phyloP scores from a whole-genome alignment of 2,329 filamentous ascomycete genomes.

The Clonostachys sp. region DNA sequence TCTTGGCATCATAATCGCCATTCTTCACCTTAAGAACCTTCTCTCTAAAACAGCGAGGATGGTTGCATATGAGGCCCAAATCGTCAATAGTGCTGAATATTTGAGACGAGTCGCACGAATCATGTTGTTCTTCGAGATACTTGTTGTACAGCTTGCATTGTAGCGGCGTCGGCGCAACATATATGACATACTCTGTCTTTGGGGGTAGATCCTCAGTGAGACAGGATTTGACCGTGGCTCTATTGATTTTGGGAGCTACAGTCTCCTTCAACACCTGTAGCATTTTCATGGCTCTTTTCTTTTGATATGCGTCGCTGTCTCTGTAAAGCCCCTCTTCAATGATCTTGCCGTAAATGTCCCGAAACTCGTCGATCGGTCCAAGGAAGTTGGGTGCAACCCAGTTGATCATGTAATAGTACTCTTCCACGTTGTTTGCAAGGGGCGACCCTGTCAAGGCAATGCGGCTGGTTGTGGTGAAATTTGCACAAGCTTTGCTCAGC shows the following conservation, averaged over 20 bases:
- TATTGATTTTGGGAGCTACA: constrained; percentile 73
- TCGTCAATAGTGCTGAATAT: constrained; percentile 30
- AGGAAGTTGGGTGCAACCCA: constrained; percentile 82
- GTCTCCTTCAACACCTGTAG: constrained; percentile 67
- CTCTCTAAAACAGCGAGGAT: constrained; percentile 41
- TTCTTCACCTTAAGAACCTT: constrained; percentile 15
- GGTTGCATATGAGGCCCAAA: constrained; percentile 45
- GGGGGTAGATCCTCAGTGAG: constrained; percentile 63
- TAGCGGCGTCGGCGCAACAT: constrained; percentile 60
- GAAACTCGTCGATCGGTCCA: constrained; percentile 65
- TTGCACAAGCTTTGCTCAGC: constrained; percentile 46
- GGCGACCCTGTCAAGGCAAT: constrained; percentile 87
- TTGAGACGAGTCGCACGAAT: neutral
- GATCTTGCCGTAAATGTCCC: constrained; percentile 62
- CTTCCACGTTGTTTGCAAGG: constrained; percentile 75
- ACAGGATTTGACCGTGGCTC: constrained; percentile 61
- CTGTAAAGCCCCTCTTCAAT: constrained; percentile 68
- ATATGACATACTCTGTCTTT: constrained; percentile 81
- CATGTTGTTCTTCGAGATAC: constrained; percentile 17
- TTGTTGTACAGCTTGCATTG: constrained; percentile 60
- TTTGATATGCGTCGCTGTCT: constrained; percentile 55
- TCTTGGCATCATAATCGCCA: constrained; percentile 2
- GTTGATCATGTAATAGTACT: constrained; percentile 84
- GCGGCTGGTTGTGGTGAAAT: constrained; percentile 63
- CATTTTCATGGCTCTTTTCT: constrained; percentile 57